Conservation (phyloP, 208 protist species). For the Tritrichomonas musculus region DNA sequence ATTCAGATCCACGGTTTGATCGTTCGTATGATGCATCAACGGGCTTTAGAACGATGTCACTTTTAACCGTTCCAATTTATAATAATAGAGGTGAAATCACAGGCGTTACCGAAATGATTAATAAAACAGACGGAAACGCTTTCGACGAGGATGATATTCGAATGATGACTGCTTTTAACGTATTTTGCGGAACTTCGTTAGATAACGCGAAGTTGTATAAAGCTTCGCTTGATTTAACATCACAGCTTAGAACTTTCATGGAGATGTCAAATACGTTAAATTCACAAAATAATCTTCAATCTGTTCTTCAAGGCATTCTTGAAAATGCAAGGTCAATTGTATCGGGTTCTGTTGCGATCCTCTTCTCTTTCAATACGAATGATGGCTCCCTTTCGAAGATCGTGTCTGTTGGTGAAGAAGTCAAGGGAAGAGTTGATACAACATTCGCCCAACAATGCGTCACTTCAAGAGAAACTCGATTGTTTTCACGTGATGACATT, state of each 20-base stretch:
- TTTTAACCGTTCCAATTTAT: constrained; percentile 10
- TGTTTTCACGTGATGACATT: neutral
- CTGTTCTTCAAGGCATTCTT: neutral
- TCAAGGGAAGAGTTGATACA: neutral
- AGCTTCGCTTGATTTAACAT: neutral
- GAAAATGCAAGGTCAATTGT: neutral
- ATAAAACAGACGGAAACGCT: constrained; percentile 37
- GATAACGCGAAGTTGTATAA: constrained; percentile 8
- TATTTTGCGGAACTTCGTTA: neutral
- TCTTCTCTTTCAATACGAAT: neutral
- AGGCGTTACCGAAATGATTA: constrained; percentile 50
- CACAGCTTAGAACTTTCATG: neutral
- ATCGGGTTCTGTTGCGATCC: neutral
- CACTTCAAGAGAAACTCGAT: neutral
- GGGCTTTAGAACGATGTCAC: neutral
- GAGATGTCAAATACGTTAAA: neutral
- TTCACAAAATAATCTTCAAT: neutral
- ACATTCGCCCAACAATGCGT: neutral
- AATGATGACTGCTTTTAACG: constrained; percentile 33
- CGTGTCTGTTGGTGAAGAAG: neutral
- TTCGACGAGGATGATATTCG: constrained; percentile 35
- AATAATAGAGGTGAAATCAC: constrained; percentile 46
- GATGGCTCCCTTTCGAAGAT: neutral
- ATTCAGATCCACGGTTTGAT: constrained; percentile 51
- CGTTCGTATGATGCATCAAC: neutral